These are phyloP conservation scores for Termitomyces sp. DNA, from an alignment of 768 basidiomycete genomes.

Conservation along the genomic window DNA sequence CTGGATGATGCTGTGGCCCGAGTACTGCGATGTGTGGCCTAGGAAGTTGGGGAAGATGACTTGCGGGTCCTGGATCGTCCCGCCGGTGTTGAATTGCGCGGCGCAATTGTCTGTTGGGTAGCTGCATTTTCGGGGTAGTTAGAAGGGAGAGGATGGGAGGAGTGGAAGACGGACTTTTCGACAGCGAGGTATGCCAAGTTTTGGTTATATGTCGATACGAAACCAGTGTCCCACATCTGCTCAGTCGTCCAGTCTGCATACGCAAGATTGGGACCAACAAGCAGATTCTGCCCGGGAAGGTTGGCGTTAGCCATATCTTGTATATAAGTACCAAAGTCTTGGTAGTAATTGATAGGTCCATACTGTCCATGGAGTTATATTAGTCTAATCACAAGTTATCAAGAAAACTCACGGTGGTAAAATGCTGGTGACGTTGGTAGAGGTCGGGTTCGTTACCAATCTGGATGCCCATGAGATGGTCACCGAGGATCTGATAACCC, in stretches of 20 bases:
- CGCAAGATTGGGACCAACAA: conserved; percentile 53
- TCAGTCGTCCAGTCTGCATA: conserved; percentile 51
- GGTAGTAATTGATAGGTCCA: conserved; percentile 38
- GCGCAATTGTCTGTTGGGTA: conserved; percentile 61
- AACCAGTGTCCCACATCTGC: conserved; percentile 50
- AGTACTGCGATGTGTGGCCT: conserved; percentile 38
- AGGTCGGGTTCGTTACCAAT: conserved; percentile 67
- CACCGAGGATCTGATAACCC: conserved; percentile 64
- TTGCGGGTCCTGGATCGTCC: conserved; percentile 35
- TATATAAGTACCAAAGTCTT: conserved; percentile 39
- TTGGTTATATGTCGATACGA: conserved; percentile 33
- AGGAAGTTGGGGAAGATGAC: conserved; percentile 53
- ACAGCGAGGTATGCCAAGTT: conserved; percentile 45
- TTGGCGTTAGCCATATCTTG: conserved; percentile 32
- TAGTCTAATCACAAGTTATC: neutral
- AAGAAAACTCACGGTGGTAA: conserved; percentile 18
- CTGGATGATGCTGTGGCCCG: conserved; percentile 41
- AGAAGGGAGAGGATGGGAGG: conserved; percentile 13
- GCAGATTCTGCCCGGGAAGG: conserved; percentile 32
- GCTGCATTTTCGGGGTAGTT: conserved; percentile 27
- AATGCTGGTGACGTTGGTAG: conserved; percentile 37
- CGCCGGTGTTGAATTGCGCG: conserved; percentile 40
- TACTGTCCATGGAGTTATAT: conserved; percentile 24
- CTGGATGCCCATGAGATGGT: conserved; percentile 62
- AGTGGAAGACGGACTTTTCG: conserved; percentile 40